phyloP scores from a whole-genome alignment of 371 early-diverging fungal species.

The Mortierella sp. region DNA sequence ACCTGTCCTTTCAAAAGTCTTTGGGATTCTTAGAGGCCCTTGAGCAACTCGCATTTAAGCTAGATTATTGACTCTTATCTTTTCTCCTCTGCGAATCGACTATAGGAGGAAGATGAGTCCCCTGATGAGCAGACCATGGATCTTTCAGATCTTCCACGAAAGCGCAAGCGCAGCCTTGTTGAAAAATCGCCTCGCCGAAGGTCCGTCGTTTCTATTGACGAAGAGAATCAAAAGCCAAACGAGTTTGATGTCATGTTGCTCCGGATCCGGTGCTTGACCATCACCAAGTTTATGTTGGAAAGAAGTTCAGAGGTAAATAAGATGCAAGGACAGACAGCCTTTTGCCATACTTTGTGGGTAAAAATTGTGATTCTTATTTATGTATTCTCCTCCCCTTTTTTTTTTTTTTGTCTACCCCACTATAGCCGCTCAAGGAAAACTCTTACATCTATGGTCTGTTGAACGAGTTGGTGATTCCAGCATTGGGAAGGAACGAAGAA shows the following conservation, averaged over 20 bases:
- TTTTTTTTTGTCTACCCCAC: not conserved
- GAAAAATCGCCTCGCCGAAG: conserved; percentile 36
- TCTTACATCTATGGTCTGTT: conserved; percentile 81
- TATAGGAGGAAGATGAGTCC: conserved; percentile 34
- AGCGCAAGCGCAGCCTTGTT: conserved; percentile 37
- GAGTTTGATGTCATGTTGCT: conserved; percentile 63
- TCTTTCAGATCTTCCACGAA: conserved; percentile 31
- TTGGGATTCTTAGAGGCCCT: not conserved
- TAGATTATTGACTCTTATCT: not conserved
- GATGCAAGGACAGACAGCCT: not conserved
- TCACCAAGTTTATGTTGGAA: conserved; percentile 79
- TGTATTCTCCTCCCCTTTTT: not conserved
- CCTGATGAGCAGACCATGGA: conserved; percentile 47
- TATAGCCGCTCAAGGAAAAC: conserved; percentile 75
- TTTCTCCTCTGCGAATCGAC: not conserved
- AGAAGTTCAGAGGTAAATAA: conserved; percentile 63
- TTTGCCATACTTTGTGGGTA: no score
- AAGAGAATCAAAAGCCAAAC: conserved; percentile 54
- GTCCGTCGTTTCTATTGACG: conserved; percentile 29
- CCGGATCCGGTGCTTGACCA: conserved; percentile 77
- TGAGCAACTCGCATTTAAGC: not conserved
- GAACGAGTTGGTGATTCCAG: conserved; percentile 83
- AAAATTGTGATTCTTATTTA: not conserved
- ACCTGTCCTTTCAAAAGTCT: not conserved
- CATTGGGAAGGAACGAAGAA: conserved; percentile 75